Conservation (phyloP, 768 basidiomycete species). For the Mycena indigotica region DNA sequence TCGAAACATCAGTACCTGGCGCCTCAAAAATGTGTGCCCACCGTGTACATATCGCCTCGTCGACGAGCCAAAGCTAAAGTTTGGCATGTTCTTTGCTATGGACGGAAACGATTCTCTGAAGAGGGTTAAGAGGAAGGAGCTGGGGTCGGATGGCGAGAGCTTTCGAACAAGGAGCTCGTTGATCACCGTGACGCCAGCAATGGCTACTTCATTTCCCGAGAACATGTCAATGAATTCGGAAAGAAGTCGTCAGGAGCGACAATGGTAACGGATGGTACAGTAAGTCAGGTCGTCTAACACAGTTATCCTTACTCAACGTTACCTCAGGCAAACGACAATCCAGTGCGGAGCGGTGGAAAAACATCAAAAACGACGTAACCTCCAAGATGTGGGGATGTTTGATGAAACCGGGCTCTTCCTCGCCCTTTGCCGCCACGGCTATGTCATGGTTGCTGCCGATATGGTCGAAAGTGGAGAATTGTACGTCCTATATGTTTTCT, state of each 20-base stretch:
- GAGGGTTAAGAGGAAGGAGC: background rate
- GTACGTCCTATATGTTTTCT: background rate
- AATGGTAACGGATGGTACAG: no score
- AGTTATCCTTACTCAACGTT: background rate
- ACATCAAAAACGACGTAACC: constrained; percentile 11
- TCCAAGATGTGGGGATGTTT: constrained; percentile 24
- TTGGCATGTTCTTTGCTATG: background rate
- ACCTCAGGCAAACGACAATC: background rate
- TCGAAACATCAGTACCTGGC: constrained; percentile 17
- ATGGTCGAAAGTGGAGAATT: background rate
- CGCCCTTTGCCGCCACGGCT: constrained; percentile 27
- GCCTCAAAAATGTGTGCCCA: background rate
- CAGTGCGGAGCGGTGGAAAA: constrained; percentile 23
- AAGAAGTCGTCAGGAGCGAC: no score
- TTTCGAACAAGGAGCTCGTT: constrained; percentile 1
- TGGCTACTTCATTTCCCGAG: constrained; percentile 12
- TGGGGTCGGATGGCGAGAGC: background rate
- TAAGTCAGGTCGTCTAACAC: constrained; percentile 1
- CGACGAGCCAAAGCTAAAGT: background rate
- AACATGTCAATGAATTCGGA: background rate
- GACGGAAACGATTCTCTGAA: background rate
- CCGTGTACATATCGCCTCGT: background rate
- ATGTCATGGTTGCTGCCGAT: constrained; percentile 16
- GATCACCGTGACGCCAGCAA: background rate
- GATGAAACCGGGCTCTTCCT: constrained; percentile 29